phyloP scores from a whole-genome alignment of 2,329 filamentous ascomycete genomes.

The Pseudogymnoascus sp. region DNA sequence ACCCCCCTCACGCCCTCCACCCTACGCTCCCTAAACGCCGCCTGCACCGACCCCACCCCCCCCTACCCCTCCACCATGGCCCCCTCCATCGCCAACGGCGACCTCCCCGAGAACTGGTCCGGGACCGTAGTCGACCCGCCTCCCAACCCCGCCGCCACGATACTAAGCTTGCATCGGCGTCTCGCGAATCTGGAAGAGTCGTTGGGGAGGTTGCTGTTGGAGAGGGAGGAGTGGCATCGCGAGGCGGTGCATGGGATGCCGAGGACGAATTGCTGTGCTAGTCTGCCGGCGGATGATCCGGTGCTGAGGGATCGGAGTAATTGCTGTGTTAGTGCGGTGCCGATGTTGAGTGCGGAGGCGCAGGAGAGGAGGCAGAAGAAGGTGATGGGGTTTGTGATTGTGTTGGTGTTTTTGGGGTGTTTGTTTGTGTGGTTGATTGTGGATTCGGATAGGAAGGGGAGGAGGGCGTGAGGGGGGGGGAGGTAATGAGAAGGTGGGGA shows the following conservation, averaged over 20 bases:
- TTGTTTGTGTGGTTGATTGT: slow-evolving; percentile 8
- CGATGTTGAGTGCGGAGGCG: neutral
- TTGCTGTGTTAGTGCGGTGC: neutral
- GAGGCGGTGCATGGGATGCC: neutral
- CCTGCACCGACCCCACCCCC: neutral
- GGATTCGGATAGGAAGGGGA: neutral
- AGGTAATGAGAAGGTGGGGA: neutral
- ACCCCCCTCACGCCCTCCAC: neutral
- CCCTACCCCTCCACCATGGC: neutral
- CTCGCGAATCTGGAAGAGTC: neutral
- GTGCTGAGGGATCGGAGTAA: neutral
- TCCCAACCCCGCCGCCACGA: neutral
- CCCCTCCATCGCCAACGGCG: neutral
- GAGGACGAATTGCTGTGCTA: neutral
- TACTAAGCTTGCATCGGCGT: neutral
- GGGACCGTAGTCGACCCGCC: neutral
- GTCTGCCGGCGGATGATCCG: neutral
- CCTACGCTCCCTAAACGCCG: neutral
- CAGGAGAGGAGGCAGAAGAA: slow-evolving; percentile 4
- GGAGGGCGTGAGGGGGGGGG: neutral
- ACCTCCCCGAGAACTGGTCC: neutral
- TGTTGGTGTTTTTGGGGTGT: neutral
- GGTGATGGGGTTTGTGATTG: neutral
- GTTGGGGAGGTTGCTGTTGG: neutral
- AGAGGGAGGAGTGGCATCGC: neutral